Base-by-base conservation (phyloP, 805 yeast genomes). In the Ogataea angusta region DNA sequence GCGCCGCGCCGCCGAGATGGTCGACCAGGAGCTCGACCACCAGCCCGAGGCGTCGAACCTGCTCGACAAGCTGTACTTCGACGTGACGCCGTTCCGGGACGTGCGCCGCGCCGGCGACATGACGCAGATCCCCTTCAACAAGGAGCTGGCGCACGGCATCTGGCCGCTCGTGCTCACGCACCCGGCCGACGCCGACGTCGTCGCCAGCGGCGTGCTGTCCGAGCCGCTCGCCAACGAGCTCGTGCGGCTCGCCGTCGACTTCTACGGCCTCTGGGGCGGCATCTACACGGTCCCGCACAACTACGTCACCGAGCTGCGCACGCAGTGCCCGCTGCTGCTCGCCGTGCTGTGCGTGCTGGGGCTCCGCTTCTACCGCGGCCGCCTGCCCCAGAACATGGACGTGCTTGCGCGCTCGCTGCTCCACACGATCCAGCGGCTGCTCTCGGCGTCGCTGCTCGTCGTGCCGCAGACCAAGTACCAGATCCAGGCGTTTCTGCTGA, bases 191-290 rank as follows among this genome's bases (percentile, higher is more conserved):
- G 46, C 18, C 26, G 60, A 58, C 34, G 21, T 53, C 10, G 43
- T 58, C 10, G 42, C 38, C 8, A 52, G 73, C 26, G 76, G 76
- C 2, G 62, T 81, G 10, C 53, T 83, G 8, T 56, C 73, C 4
- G 53, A 67, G 30, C 54, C 59, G 3, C 75, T 76, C 36, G 76
- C 76, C 0, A 48, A 67, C 6, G 60, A 63, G 10, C 59, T 82
- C 30, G 62, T 82, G 47, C 66, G 65, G 34, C 70, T 68, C 38
- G 81, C 80, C 53, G 63, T 78, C 30, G 67, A 75, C 26, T 70
- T 74, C 47, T 83, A 78, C 52, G 84, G 85, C 10, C 67, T 81
- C 15, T 83, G 90, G 90, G 79, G 81, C 2, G 35, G 29, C 7
- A 26, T 38, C 12, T 30, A 32, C 24, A 73, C 82, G 37, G 71